A percentile compares a stretch with the other conserved stretches of the same genome.
Evolutionary conservation across 2,329 filamentous ascomycete genomes (phyloP).

Genomic region (Botrytis cinerea): DNA sequence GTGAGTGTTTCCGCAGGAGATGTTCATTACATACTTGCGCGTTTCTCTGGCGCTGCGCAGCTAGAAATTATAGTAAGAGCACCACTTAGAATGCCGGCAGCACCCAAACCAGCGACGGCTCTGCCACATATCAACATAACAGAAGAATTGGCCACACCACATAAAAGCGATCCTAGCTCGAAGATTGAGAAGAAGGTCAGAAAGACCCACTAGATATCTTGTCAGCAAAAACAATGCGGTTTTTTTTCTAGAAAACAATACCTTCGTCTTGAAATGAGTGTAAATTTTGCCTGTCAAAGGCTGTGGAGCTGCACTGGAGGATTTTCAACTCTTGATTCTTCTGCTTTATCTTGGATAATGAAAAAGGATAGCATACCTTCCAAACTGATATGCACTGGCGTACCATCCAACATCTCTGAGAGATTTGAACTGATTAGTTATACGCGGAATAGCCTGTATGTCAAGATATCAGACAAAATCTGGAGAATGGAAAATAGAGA

Average conservation of each 20-base stretch:
- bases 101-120: constrained; percentile 41
- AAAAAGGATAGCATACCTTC: background rate
- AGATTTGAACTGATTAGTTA: constrained; percentile 42
- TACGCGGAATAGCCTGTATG: constrained; percentile 38
- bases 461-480: no score
- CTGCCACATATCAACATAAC: constrained; percentile 32
- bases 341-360: background rate
- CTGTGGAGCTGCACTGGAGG: no score
- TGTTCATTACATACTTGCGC: constrained; percentile 25
- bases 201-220: constrained; percentile 5
- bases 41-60: constrained; percentile 33
- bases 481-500: no score
- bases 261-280: no score
- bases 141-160: constrained; percentile 52
- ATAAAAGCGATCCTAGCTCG: constrained; percentile 57
- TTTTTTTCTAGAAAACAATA: no score
- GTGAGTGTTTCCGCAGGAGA: background rate
- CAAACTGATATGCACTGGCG: constrained; percentile 25
- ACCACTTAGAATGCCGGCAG: constrained; percentile 54
- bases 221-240: no score
- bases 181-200: constrained; percentile 45
- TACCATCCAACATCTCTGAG: constrained; percentile 49
- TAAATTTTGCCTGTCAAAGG: no score
- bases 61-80: constrained; percentile 52
- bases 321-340: no score